Percentiles rank a stretch among this genome's conserved stretches.
These are phyloP conservation scores for Tillandsia leiboldiana DNA, from an alignment of 176 grass and related monocot species.

Conservation along the genomic window DNA sequence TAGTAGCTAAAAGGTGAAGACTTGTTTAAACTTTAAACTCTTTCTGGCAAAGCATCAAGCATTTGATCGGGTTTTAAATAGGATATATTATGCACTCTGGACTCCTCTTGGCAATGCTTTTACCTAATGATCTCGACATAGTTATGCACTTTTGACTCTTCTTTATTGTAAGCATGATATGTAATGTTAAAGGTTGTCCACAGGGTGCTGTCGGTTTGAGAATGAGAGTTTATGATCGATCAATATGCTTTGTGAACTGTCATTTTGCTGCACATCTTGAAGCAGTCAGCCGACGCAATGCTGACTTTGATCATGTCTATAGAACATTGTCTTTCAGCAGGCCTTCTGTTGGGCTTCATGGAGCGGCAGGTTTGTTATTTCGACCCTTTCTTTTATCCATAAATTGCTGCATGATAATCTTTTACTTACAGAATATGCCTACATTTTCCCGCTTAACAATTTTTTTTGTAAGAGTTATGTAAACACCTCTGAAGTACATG, in stretches of 20 bases:
- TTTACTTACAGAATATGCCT: not conserved
- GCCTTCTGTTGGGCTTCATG: slow-evolving; percentile 54
- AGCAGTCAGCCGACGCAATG: slow-evolving; percentile 80
- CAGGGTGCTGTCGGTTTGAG: slow-evolving; percentile 96
- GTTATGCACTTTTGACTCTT: not conserved
- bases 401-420: not conserved
- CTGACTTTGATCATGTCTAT: slow-evolving; percentile 91
- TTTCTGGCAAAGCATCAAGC: too few species aligned
- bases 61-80: too few species aligned
- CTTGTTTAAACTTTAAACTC: too few species aligned
- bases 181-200: slow-evolving; percentile 11
- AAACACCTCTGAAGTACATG: too few species aligned
- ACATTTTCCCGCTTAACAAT: too few species aligned
- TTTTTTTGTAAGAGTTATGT: too few species aligned
- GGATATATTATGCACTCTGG: too few species aligned
- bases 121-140: not conserved
- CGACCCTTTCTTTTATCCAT: slow-evolving; percentile 17
- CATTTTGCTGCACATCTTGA: slow-evolving; percentile 99
- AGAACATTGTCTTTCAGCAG: slow-evolving; percentile 85
- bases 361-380: slow-evolving; percentile 55
- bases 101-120: not conserved
- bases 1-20: too few species aligned
- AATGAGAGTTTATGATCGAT: slow-evolving; percentile 89
- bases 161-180: not conserved
- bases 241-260: slow-evolving; percentile 91